Base-by-base conservation (phyloP, 225 moss, liverwort and hornwort genomes). In the Polytrichum commune region DNA sequence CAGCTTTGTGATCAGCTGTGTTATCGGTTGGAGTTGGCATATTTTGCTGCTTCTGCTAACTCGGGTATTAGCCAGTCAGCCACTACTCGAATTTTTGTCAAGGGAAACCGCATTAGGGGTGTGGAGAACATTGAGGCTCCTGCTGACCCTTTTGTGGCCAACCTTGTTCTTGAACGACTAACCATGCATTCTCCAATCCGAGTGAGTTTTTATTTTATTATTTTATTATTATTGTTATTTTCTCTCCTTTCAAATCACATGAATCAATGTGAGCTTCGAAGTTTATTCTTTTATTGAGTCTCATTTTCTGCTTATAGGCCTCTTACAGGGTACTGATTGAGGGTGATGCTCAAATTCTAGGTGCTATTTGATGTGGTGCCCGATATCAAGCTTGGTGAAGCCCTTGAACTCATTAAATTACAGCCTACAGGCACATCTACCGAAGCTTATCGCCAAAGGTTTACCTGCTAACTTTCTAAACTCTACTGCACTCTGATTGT, bases 301-400 rank as follows among this genome's bases (percentile, higher is more conserved):
- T 46, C 13, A 46, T 46, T 46, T 46, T 10, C 13, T 46, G 46
- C 46, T 16, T 46, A 16, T 46, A 46, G 46, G 16, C 46, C 46
- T 46, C 33, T 54, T 28, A 28, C 19, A n/a, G 61, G 7, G 16
- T 27, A 32, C 23, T 68, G 53, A 29, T 28, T 20, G 8, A 35
- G 25, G 30, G 46, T 16, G 46, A 55, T 70, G 29, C 53, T 27
- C 68, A 27, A 78, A 69, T 7, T 84, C 57, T 69, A 92, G 89
- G 88, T 90, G 30, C 91, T 95, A 65, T 95, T 98, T 90, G 92
- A 98, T 66, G 74, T 93, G 25, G 91, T 95, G 83, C 98, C 98
- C 7, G 84, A 79, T 33, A 90, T 98, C 70, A 90, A 84, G 78
- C 84, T 88, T 35, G 77, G 81, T 54, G 95, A 95, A 83, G 93